phyloP scores from a whole-genome alignment of 305 asterid genomes.

The Fraxinus greggii region DNA sequence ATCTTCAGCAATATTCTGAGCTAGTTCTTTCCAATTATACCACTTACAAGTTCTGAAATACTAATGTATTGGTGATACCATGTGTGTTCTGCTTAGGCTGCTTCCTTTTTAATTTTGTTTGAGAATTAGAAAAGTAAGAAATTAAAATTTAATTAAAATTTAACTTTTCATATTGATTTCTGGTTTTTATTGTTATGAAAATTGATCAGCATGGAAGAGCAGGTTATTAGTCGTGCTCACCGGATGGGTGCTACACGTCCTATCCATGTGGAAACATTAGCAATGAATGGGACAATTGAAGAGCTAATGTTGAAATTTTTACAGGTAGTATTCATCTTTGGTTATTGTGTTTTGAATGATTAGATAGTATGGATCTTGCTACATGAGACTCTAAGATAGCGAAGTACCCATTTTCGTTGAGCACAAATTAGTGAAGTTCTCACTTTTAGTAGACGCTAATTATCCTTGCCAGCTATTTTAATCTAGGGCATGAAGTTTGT shows the following conservation, averaged over 20 bases:
- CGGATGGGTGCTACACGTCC: slow-evolving; percentile 98
- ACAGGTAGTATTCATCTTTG: slow-evolving; percentile 50
- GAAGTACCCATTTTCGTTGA: background rate
- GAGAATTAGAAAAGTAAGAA: slow-evolving; percentile 8
- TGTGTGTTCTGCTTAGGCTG: background rate
- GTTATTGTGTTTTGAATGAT: slow-evolving; percentile 17
- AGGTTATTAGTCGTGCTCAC: slow-evolving; percentile 98
- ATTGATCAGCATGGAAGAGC: slow-evolving; percentile 89
- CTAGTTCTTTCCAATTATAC: background rate
- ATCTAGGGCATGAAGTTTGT: slow-evolving; percentile 16
- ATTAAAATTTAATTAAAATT: slow-evolving; percentile 2
- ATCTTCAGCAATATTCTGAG: slow-evolving; percentile 15
- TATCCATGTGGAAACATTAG: slow-evolving; percentile 83
- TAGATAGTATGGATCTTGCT: slow-evolving; percentile 1
- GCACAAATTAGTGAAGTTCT: background rate
- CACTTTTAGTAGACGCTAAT: background rate
- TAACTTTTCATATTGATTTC: slow-evolving; percentile 11
- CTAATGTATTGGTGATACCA: background rate
- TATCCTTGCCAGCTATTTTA: background rate
- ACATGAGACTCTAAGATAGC: slow-evolving; percentile 3
- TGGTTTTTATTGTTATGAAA: slow-evolving; percentile 30
- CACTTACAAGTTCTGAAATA: background rate
- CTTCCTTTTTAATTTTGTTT: background rate
- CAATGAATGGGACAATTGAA: slow-evolving; percentile 92
- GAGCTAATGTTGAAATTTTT: slow-evolving; percentile 89